A percentile compares a stretch with the other conserved stretches of the same genome.
phyloP scores from a whole-genome alignment of 2,329 filamentous ascomycete species.

The Ophiosphaerella narmari region DNA sequence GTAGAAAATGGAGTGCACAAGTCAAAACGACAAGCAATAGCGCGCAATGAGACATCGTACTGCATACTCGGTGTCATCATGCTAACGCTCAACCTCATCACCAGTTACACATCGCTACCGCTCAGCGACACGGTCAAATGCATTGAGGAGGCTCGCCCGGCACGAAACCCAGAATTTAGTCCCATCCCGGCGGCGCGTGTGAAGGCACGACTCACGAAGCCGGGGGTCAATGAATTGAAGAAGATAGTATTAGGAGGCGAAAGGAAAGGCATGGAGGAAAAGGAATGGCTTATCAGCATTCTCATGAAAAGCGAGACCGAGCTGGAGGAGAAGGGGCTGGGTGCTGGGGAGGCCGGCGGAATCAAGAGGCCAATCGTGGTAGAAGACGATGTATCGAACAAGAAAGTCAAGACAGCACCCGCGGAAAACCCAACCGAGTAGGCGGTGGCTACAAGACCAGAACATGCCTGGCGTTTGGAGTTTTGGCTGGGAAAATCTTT shows the following conservation, averaged over 20 bases:
- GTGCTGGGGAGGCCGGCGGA: background rate
- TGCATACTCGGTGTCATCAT: slow-evolving; percentile 4
- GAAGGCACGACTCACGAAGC: slow-evolving; percentile 1
- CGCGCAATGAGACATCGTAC: background rate
- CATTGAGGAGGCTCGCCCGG: slow-evolving; percentile 1
- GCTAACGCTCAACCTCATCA: slow-evolving; percentile 2
- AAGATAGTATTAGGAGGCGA: slow-evolving; percentile 4
- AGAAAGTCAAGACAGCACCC: background rate
- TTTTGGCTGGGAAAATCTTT: too few species aligned
- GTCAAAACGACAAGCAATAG: too few species aligned
- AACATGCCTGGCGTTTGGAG: too few species aligned
- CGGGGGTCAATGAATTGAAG: slow-evolving; percentile 1
- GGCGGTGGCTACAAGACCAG: too few species aligned
- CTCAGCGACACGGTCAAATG: background rate
- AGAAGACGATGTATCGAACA: background rate
- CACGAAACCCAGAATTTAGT: background rate
- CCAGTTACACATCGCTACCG: slow-evolving; percentile 3
- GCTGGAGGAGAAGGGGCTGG: background rate
- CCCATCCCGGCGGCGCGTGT: slow-evolving; percentile 1
- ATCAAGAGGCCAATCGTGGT: background rate
- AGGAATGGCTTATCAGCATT: slow-evolving; percentile 6
- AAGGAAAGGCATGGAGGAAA: slow-evolving; percentile 2
- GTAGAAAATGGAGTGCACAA: slow-evolving; percentile 1
- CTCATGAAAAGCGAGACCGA: slow-evolving; percentile 4
- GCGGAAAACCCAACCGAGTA: too few species aligned